These are phyloP conservation scores for Pyrenula massariospora DNA, from an alignment of 495 filamentous ascomycete species.

Conservation along the genomic window DNA sequence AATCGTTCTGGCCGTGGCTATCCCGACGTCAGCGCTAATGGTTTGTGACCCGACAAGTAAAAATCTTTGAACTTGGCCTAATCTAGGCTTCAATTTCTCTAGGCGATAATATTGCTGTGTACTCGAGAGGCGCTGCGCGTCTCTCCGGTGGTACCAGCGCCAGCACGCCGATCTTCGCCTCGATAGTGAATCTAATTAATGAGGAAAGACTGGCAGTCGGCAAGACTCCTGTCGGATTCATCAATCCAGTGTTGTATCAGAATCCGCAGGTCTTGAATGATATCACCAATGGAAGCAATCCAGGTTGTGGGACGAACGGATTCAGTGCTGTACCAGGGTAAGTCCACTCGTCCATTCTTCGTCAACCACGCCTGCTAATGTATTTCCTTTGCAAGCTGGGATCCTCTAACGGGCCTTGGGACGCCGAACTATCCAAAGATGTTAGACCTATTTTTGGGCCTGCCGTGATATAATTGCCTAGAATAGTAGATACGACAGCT, in stretches of 20 bases:
- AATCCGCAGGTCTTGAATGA: conserved; percentile 52
- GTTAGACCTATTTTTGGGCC: conserved; percentile 15
- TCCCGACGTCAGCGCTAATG: conserved; percentile 49
- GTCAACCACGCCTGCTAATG: neutral
- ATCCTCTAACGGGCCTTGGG: conserved; percentile 19
- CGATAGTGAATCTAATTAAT: conserved; percentile 37
- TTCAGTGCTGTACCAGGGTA: conserved; percentile 42
- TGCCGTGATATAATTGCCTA: no score
- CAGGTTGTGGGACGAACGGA: conserved; percentile 43
- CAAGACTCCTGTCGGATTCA: conserved; percentile 37
- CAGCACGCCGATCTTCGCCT: conserved; percentile 28
- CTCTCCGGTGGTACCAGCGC: conserved; percentile 46
- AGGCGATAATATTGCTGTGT: conserved; percentile 42
- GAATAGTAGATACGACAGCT: no score
- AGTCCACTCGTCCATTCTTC: conserved; percentile 16
- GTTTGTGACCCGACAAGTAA: no score
- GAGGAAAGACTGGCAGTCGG: conserved; percentile 33
- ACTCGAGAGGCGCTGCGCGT: conserved; percentile 22
- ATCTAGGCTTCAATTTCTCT: no score
- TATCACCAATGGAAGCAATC: conserved; percentile 46
- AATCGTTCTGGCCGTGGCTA: conserved; percentile 46
- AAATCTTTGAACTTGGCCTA: no score
- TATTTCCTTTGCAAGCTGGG: conserved; percentile 7
- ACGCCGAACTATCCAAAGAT: conserved; percentile 21
- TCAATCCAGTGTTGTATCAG: conserved; percentile 44